A percentile compares a stretch with the other conserved stretches of the same genome.
phyloP scores from a whole-genome alignment of 495 filamentous ascomycete genomes.

The Penicillium cosmopolitanum region DNA sequence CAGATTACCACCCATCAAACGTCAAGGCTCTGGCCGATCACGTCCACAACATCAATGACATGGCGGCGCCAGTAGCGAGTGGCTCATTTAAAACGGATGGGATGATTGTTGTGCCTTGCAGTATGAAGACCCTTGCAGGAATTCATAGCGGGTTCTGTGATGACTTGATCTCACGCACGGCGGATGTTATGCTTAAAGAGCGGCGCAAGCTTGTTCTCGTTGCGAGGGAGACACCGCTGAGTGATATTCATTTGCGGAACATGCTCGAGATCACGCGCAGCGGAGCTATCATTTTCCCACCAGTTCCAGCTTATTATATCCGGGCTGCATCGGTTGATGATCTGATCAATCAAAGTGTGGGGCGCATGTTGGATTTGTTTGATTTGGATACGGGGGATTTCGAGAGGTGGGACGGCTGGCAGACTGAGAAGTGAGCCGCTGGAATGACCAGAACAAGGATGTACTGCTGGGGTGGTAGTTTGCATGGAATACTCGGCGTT shows the following conservation, averaged over 20 bases:
- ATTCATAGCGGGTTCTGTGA: constrained; percentile 35
- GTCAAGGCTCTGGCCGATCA: constrained; percentile 43
- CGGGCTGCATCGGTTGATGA: constrained; percentile 39
- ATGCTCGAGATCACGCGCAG: constrained; percentile 43
- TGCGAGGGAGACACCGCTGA: constrained; percentile 48
- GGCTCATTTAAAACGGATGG: constrained; percentile 43
- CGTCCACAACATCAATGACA: constrained; percentile 42
- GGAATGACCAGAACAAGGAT: background rate
- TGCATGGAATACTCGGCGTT: background rate
- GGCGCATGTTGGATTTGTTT: constrained; percentile 49
- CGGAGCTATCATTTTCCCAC: constrained; percentile 48
- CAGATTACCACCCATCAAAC: constrained; percentile 39
- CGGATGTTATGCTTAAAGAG: constrained; percentile 54
- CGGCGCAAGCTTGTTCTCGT: constrained; percentile 44
- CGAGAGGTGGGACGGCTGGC: constrained; percentile 46
- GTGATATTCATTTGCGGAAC: constrained; percentile 50
- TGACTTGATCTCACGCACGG: constrained; percentile 49
- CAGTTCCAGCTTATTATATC: constrained; percentile 50
- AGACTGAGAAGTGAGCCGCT: constrained; percentile 2
- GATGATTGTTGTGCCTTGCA: constrained; percentile 48
- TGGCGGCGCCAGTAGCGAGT: constrained; percentile 38
- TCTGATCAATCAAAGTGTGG: constrained; percentile 47
- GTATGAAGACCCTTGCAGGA: constrained; percentile 45
- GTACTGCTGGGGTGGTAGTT: background rate
- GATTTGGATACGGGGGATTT: constrained; percentile 47